These are phyloP conservation scores for Ilex asprella DNA, from an alignment of 257 asterid genomes.

Conservation along the genomic window DNA sequence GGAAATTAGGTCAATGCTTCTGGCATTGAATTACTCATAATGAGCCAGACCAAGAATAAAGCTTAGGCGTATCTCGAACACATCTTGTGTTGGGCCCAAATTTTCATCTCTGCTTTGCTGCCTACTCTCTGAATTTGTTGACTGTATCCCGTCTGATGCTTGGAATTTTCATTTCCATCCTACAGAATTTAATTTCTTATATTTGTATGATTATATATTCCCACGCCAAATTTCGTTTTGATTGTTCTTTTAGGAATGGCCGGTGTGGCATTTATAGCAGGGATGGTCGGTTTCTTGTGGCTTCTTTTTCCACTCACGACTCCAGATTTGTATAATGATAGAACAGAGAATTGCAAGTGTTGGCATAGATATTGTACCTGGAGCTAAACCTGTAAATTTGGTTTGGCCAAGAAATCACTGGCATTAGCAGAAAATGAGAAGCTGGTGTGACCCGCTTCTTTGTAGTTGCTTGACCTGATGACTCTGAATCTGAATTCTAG, in stretches of 20 bases:
- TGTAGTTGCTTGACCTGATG: too few species aligned
- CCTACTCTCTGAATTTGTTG: neutral
- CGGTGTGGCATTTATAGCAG: slow-evolving; percentile 43
- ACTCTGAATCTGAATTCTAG: too few species aligned
- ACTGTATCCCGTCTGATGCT: neutral
- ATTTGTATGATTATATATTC: neutral
- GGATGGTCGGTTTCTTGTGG: slow-evolving; percentile 54
- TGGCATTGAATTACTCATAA: too few species aligned
- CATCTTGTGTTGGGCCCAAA: too few species aligned
- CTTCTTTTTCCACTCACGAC: slow-evolving; percentile 64
- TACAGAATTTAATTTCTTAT: neutral
- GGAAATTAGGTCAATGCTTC: too few species aligned
- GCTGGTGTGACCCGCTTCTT: too few species aligned
- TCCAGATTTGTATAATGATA: slow-evolving; percentile 45
- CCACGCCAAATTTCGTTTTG: neutral
- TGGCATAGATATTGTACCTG: slow-evolving; percentile 77
- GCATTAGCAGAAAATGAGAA: neutral
- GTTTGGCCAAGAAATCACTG: neutral
- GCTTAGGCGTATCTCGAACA: too few species aligned
- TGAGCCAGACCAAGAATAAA: too few species aligned
- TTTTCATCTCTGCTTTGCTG: neutral
- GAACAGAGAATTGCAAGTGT: slow-evolving; percentile 54
- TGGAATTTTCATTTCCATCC: neutral
- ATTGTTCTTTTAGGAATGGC: slow-evolving; percentile 44
- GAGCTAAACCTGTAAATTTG: slow-evolving; percentile 24